Evolutionary conservation across 192 early-diverging fungal species (phyloP).

Genomic region (Rhizophlyctis rosea): DNA sequence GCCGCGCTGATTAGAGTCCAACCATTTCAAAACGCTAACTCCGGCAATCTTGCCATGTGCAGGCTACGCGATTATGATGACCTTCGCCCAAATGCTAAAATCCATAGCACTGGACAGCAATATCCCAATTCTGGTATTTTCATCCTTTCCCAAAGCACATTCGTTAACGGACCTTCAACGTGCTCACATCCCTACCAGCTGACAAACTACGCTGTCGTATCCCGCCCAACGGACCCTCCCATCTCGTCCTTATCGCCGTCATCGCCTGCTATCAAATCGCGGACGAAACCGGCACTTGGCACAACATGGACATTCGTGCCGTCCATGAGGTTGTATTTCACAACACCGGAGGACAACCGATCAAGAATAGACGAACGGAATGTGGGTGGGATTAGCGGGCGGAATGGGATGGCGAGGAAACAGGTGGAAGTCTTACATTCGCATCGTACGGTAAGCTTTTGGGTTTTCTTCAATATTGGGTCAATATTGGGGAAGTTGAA

Average conservation of each 20-base stretch:
- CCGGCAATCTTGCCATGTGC: neutral
- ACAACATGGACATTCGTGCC: conserved; percentile 9
- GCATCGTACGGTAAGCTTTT: conserved; percentile 4
- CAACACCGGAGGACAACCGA: neutral
- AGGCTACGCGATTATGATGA: conserved; percentile 15
- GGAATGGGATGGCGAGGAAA: neutral
- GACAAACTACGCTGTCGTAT: conserved; percentile 9
- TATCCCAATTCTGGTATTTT: conserved; percentile 3
- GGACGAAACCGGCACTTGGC: conserved; percentile 17
- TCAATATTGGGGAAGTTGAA: neutral
- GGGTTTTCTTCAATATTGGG: neutral
- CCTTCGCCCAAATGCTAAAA: conserved; percentile 12
- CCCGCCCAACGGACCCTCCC: neutral
- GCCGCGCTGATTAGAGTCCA: neutral
- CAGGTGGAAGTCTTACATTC: conserved; percentile 3
- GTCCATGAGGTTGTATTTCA: conserved; percentile 6
- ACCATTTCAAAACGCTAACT: neutral
- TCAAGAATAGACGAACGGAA: neutral
- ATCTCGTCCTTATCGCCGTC: neutral
- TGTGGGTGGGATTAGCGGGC: neutral
- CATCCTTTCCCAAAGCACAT: too few relatives aligned
- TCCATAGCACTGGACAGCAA: neutral
- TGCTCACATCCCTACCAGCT: conserved; percentile 6
- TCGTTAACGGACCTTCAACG: too few relatives aligned
- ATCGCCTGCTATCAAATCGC: neutral